Evolutionary conservation across 2,329 filamentous ascomycete genomes (phyloP).

Genomic region (Botrytis elliptica): DNA sequence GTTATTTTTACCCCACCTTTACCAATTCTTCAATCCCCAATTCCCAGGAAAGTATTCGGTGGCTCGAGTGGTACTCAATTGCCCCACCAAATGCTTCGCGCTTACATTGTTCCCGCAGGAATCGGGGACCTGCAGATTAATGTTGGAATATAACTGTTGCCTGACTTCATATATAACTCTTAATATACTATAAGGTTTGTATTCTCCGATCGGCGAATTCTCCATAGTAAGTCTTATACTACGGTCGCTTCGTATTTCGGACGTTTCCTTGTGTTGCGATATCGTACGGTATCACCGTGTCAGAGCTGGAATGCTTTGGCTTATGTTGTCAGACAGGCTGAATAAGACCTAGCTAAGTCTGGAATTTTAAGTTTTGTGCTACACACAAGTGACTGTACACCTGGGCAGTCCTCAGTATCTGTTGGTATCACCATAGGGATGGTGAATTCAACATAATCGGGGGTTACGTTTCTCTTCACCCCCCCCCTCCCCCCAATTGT

Average conservation of each 20-base stretch:
- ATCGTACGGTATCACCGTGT: conserved; percentile 11
- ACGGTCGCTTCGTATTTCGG: neutral
- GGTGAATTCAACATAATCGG: no score
- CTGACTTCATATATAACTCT: neutral
- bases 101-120: neutral
- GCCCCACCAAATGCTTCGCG: neutral
- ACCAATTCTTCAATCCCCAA: neutral
- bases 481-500: no score
- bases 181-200: conserved; percentile 11
- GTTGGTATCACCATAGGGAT: no score
- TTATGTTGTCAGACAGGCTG: conserved; percentile 18
- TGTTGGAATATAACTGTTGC: neutral
- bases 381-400: neutral
- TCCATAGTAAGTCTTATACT: neutral
- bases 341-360: neutral
- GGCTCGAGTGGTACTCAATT: conserved; percentile 1
- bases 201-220: conserved; percentile 22
- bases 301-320: conserved; percentile 12
- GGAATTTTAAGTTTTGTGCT: neutral
- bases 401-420: neutral
- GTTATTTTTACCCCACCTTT: conserved; percentile 10
- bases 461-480: no score
- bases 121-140: conserved; percentile 14
- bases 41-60: neutral
- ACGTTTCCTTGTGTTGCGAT: conserved; percentile 14